These are phyloP conservation scores for Cercospora canescens DNA, from an alignment of 2,329 filamentous ascomycete genomes.

Conservation along the genomic window DNA sequence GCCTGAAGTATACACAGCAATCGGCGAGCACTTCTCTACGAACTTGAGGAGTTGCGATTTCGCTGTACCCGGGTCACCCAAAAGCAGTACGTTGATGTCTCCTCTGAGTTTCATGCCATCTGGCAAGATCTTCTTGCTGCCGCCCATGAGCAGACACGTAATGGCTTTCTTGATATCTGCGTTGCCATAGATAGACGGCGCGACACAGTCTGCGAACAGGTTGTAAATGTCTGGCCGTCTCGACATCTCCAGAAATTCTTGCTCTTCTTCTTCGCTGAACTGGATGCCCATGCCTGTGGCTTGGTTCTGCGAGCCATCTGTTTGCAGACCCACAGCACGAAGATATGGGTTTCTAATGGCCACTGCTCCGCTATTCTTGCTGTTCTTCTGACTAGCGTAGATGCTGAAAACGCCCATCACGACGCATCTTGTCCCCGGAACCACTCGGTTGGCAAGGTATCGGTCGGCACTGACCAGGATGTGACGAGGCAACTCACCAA, in stretches of 20 bases:
- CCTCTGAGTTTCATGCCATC: constrained; percentile 97
- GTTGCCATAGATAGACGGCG: constrained; percentile 96
- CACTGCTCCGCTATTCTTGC: constrained; percentile 78
- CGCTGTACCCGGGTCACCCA: constrained; percentile 96
- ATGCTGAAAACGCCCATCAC: constrained; percentile 98
- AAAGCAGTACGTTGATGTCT: constrained; percentile 94
- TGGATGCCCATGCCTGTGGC: constrained; percentile 69
- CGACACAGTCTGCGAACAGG: constrained; percentile 86
- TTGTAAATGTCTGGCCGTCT: constrained; percentile 89
- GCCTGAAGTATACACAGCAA: constrained; percentile 97
- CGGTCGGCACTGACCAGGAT: constrained; percentile 96
- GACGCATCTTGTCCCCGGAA: constrained; percentile 91
- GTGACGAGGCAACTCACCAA: constrained; percentile 91
- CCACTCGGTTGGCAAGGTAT: constrained; percentile 91
- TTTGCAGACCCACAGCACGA: constrained; percentile 87
- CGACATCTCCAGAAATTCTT: constrained; percentile 92
- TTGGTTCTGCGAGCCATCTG: constrained; percentile 83
- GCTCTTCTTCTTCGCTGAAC: constrained; percentile 94
- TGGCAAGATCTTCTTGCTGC: constrained; percentile 95
- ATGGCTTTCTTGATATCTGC: constrained; percentile 97
- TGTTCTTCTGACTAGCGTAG: constrained; percentile 82
- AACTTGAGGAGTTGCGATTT: constrained; percentile 98
- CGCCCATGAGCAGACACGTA: constrained; percentile 86
- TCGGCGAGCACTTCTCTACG: constrained; percentile 92
- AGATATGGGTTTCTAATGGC: constrained; percentile 95